Evolutionary conservation across 352 stramenopile genomes (phyloP).

Genomic region (Globisporangium radiosum): DNA sequence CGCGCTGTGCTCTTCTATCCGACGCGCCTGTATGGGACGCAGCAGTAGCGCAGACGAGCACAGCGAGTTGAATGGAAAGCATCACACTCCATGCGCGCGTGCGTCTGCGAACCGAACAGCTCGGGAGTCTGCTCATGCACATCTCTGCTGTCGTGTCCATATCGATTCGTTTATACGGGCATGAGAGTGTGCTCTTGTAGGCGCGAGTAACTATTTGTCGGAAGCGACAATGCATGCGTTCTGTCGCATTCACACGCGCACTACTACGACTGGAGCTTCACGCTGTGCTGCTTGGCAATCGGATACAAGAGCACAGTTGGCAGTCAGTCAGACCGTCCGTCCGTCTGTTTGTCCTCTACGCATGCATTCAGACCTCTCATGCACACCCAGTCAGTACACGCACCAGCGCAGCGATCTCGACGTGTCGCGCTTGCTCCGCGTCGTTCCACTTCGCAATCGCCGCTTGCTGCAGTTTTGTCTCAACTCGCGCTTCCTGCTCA

Average conservation of each 20-base stretch:
- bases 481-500: conserved; percentile 34
- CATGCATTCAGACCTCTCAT: not conserved
- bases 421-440: conserved; percentile 31
- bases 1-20: not conserved
- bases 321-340: not conserved
- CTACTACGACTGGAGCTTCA: conserved; percentile 12
- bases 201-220: too few relatives aligned
- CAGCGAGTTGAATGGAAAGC: too few relatives aligned
- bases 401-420: conserved; percentile 31
- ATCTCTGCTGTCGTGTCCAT: too few relatives aligned
- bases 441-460: conserved; percentile 53
- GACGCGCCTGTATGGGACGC: too few relatives aligned
- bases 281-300: conserved; percentile 4
- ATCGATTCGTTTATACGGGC: too few relatives aligned
- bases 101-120: too few relatives aligned
- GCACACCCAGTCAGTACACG: conserved; percentile 1
- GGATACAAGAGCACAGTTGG: not conserved
- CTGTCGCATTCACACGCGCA: not conserved
- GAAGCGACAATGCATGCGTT: not conserved
- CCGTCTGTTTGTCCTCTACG: not conserved
- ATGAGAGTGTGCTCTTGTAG: too few relatives aligned
- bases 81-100: too few relatives aligned
- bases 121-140: too few relatives aligned
- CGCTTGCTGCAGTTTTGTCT: conserved; percentile 38
- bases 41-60: too few relatives aligned